Base-by-base conservation (phyloP, 2,329 filamentous ascomycete species). In the Cladosporium sp. region DNA sequence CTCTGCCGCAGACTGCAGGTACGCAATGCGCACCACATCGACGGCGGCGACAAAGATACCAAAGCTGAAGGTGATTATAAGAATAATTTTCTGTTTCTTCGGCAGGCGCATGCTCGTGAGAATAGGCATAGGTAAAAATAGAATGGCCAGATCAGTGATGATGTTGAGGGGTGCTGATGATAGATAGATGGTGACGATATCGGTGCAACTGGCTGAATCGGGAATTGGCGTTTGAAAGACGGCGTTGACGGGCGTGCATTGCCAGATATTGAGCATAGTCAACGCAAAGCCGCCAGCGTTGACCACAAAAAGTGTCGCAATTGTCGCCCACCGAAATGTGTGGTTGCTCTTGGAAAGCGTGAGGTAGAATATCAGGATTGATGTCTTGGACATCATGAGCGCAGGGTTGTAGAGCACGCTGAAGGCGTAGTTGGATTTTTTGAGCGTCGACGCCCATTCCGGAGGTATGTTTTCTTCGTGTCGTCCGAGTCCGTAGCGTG, bases 351-450 rank as follows among this genome's bases (percentile, higher is more conserved):
- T 86, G 22, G 89, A 87, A 44, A 96, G 77, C 38, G 86, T 85
- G 46, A 96, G 77, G 71, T 95, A 96, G 70, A 96, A 96, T 49
- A 93, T 78, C 54, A 96, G 77, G 61, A 96, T 88, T n/a, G 89
- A 95, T 0, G 88, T 90, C 72, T 96, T 96, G 46, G 89, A 89
- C 2, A 86, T 84, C 88, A 95, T 95, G 52, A 95, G 76, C 3
- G 88, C 86, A 10, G 90, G 90, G 65, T 95, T 95, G 68, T 84
- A 83, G 46, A 85, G 70, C 22, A 84, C 78, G 14, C 78, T 79
- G 61, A 84, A 83, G 45, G 73, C 76, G 70, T 83, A 84, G 61
- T 80, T 75, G 11, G 76, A 72, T 59, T 74, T 76, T 60, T 83
- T 78, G 57, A 90, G 72, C 1, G 72, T 67, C 10, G 72, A 60